A percentile compares a stretch with the other conserved stretches of the same genome.
Conservation (phyloP, 2,329 filamentous ascomycete species). For the Trichoderma guizhouense region DNA sequence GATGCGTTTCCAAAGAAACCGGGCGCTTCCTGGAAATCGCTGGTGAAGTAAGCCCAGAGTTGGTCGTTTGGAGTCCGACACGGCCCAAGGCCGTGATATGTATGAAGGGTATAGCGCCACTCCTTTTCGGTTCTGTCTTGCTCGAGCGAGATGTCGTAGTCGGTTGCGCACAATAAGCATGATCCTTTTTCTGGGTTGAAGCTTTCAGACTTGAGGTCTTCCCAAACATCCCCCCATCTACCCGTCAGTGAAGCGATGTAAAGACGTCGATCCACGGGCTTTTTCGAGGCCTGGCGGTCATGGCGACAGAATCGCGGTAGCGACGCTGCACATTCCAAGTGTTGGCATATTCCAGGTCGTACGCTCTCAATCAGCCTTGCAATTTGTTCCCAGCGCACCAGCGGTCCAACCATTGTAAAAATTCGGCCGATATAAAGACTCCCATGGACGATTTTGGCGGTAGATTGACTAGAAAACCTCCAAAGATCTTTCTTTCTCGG, state of each 20-base stretch:
- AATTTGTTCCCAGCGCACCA: not conserved
- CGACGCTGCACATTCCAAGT: not conserved
- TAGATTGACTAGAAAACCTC: not conserved
- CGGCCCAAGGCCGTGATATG: not conserved
- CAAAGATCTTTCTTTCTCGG: not conserved
- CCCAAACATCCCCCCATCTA: not conserved
- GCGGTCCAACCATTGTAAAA: not conserved
- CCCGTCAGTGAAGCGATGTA: not conserved
- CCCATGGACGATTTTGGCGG: not conserved
- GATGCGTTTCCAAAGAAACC: fast-evolving
- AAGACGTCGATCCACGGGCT: not conserved
- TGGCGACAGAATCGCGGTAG: not conserved
- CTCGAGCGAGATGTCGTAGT: not conserved
- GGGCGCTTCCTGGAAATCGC: not conserved
- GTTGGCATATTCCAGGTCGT: not conserved
- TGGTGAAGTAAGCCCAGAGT: not conserved
- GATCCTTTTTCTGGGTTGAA: not conserved
- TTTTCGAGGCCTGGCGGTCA: not conserved
- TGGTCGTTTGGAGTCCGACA: not conserved
- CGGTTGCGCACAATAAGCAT: not conserved
- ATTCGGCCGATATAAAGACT: not conserved
- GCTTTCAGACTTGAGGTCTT: not conserved
- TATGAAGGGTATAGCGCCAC: not conserved
- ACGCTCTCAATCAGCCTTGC: not conserved
- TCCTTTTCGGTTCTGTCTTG: not conserved